These are phyloP conservation scores for Solanum corneliomulleri DNA, from an alignment of 257 asterid species.

Conservation along the genomic window DNA sequence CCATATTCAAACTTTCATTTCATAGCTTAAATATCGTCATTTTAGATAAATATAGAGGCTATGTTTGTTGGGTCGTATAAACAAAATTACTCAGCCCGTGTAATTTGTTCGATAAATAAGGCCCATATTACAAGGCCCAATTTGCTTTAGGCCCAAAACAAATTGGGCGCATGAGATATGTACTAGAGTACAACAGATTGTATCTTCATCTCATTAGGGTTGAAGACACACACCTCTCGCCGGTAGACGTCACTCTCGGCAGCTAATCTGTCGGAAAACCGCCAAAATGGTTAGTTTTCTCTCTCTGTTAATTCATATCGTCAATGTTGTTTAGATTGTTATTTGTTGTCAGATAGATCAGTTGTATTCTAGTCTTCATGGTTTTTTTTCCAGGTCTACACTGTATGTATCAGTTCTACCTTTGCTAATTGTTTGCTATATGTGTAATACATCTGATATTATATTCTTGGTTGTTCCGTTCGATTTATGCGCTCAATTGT, in stretches of 20 bases:
- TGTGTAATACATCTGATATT: not conserved
- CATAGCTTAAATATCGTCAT: not conserved
- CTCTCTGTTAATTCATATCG: not conserved
- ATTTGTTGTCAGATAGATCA: not conserved
- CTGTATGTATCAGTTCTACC: not conserved
- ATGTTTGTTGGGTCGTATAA: not conserved
- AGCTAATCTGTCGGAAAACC: not conserved
- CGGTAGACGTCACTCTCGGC: not conserved
- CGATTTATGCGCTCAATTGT: not conserved
- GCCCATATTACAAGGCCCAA: not conserved
- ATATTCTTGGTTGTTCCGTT: not conserved
- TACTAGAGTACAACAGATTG: not conserved
- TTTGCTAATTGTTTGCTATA: not conserved
- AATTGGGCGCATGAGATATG: not conserved
- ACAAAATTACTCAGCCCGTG: too few relatives aligned
- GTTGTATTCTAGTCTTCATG: not conserved
- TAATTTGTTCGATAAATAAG: not conserved
- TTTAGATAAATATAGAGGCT: too few relatives aligned
- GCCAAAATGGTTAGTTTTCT: not conserved
- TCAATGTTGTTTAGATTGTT: not conserved
- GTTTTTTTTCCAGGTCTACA: not conserved
- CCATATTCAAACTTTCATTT: not conserved
- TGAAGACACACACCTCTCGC: not conserved
- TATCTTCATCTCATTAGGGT: not conserved
- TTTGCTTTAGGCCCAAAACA: not conserved